Percentiles rank a stretch among this genome's conserved stretches.
These are phyloP conservation scores for Mucor indicus DNA, from an alignment of 371 early-diverging fungal species.

Conservation along the genomic window DNA sequence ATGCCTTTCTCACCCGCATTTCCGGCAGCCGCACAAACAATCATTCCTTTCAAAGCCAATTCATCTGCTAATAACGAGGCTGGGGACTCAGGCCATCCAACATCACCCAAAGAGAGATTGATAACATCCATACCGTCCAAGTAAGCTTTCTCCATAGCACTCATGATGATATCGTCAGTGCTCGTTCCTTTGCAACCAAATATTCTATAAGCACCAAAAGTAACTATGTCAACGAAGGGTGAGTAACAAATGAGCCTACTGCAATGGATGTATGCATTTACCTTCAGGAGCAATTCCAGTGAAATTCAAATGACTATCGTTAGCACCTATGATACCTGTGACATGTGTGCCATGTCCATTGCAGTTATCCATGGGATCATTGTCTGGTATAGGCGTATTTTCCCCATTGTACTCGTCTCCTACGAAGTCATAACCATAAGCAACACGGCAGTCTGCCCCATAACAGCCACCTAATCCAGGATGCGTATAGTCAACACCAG, in stretches of 20 bases:
- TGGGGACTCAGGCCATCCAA: conserved; percentile 46
- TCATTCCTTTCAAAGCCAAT: conserved; percentile 30
- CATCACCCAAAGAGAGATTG: conserved; percentile 40
- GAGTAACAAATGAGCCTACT: not conserved
- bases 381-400: conserved; percentile 18
- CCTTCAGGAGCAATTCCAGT: conserved; percentile 67
- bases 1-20: conserved; percentile 71
- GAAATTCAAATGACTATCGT: conserved; percentile 34
- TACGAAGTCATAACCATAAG: conserved; percentile 59
- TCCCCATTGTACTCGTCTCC: conserved; percentile 37
- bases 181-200: conserved; percentile 77
- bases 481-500: conserved; percentile 64
- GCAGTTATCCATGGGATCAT: conserved; percentile 27
- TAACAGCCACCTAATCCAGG: conserved; percentile 75
- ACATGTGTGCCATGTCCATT: conserved; percentile 33
- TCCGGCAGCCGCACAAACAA: conserved; percentile 57
- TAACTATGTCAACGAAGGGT: conserved; percentile 23
- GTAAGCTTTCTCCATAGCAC: conserved; percentile 69
- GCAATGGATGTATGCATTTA: not conserved
- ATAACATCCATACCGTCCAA: conserved; percentile 61
- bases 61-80: conserved; percentile 36
- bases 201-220: conserved; percentile 64
- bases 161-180: conserved; percentile 65
- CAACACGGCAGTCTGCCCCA: conserved; percentile 57
- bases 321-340: conserved; percentile 61